Conservation (phyloP, 1,284 basidiomycete species). For the Trametes pubescens region DNA sequence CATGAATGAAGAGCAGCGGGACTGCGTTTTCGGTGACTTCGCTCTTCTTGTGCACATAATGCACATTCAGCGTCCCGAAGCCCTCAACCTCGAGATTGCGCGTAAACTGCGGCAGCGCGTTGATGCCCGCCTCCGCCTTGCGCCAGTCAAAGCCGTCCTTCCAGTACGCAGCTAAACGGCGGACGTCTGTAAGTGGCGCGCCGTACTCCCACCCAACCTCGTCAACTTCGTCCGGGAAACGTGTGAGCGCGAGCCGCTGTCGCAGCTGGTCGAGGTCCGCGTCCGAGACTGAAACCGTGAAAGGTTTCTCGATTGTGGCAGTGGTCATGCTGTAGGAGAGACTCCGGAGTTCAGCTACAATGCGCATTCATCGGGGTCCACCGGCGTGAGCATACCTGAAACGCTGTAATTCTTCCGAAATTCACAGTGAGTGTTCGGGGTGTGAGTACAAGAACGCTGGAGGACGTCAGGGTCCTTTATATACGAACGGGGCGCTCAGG, state of each 20-base stretch:
- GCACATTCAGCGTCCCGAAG: slow-evolving; percentile 48
- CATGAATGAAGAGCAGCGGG: slow-evolving; percentile 54
- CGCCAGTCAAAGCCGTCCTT: slow-evolving; percentile 52
- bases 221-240: slow-evolving; percentile 53
- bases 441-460: no score
- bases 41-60: slow-evolving; percentile 53
- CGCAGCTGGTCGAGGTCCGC: slow-evolving; percentile 46
- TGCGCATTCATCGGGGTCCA: no score
- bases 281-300: slow-evolving; percentile 53
- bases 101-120: slow-evolving; percentile 53
- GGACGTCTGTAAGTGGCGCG: slow-evolving; percentile 49
- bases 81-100: slow-evolving; percentile 46
- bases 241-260: slow-evolving; percentile 50
- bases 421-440: no score
- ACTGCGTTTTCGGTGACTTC: slow-evolving; percentile 43
- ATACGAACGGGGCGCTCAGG: no score
- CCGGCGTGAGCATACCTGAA: no score
- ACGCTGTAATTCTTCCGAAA: no score
- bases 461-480: not conserved
- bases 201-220: slow-evolving; percentile 49
- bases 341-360: no score
- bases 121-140: slow-evolving; percentile 47
- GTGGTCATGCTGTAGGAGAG: not conserved
- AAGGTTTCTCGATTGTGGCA: slow-evolving; percentile 43
- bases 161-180: slow-evolving; percentile 50